Conservation (phyloP, 1,284 basidiomycete genomes). For the Malassezia brasiliensis region DNA sequence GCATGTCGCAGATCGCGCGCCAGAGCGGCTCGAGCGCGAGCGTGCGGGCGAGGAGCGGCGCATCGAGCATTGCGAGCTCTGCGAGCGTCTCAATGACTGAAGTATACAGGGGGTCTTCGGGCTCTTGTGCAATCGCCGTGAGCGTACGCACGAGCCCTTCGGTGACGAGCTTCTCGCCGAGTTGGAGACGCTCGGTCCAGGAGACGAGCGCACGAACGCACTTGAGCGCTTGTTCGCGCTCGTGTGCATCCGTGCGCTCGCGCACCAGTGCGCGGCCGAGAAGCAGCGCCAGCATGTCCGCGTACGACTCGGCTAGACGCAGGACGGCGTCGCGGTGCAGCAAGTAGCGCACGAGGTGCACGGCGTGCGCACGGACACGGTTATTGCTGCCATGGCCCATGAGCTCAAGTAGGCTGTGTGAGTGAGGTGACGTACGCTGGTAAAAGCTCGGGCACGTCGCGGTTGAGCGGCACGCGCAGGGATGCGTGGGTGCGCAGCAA, state of each 20-base stretch:
- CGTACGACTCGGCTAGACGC: not conserved
- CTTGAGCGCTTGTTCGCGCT: slow-evolving; percentile 90
- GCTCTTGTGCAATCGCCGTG: slow-evolving; percentile 82
- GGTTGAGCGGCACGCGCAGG: not conserved
- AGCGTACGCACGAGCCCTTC: slow-evolving; percentile 58
- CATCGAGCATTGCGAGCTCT: slow-evolving; percentile 80
- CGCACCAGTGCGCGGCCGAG: slow-evolving; percentile 1
- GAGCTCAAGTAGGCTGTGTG: not conserved
- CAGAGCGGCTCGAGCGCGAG: slow-evolving; percentile 81
- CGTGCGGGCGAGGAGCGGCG: slow-evolving; percentile 67
- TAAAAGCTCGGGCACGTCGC: not conserved
- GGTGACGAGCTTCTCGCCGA: slow-evolving; percentile 12
- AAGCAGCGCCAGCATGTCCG: not conserved
- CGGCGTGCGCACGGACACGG: slow-evolving; percentile 1
- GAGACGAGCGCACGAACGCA: slow-evolving; percentile 75
- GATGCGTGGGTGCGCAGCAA: not conserved
- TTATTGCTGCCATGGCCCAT: not conserved
- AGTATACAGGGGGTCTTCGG: slow-evolving; percentile 75
- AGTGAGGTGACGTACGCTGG: not conserved
- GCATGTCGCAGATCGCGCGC: slow-evolving; percentile 75
- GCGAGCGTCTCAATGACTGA: slow-evolving; percentile 80
- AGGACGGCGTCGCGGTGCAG: not conserved
- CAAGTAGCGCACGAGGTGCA: slow-evolving; percentile 2
- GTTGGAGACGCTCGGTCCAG: slow-evolving; percentile 15
- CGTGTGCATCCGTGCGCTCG: slow-evolving; percentile 44